phyloP scores from a whole-genome alignment of 2,329 filamentous ascomycete species.

The Trichothecium sympodiale region DNA sequence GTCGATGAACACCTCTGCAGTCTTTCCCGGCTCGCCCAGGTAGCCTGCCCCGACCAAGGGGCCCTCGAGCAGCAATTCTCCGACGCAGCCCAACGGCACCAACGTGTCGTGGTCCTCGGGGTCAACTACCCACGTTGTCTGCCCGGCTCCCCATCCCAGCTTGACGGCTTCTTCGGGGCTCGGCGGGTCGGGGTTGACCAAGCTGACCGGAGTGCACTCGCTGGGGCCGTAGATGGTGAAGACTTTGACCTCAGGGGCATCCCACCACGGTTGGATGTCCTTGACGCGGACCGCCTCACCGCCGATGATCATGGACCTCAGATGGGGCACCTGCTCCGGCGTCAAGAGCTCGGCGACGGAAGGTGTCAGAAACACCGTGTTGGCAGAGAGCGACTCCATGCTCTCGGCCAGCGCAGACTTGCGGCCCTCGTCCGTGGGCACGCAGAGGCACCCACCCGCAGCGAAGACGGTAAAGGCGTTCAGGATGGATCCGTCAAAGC shows the following conservation, averaged over 20 bases:
- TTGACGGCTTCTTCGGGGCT: slow-evolving; percentile 5
- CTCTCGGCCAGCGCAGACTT: slow-evolving; percentile 19
- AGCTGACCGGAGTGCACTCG: slow-evolving; percentile 5
- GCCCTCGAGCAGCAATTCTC: slow-evolving; percentile 17
- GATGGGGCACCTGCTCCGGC: slow-evolving; percentile 67
- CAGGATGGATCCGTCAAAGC: slow-evolving; percentile 17
- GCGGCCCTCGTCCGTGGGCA: slow-evolving; percentile 26
- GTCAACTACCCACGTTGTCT: slow-evolving; percentile 6
- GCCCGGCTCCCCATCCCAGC: not conserved
- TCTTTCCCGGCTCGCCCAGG: slow-evolving; percentile 10
- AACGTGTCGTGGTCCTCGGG: slow-evolving; percentile 7
- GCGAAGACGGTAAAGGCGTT: slow-evolving; percentile 11
- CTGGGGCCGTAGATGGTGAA: slow-evolving; percentile 8
- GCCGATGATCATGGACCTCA: slow-evolving; percentile 80
- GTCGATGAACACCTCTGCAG: slow-evolving; percentile 15
- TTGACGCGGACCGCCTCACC: slow-evolving; percentile 56
- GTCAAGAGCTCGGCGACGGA: slow-evolving; percentile 69
- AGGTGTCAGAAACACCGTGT: slow-evolving; percentile 51
- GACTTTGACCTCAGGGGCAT: not conserved
- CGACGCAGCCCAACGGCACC: slow-evolving; percentile 10
- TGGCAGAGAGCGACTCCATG: slow-evolving; percentile 8
- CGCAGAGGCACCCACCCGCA: slow-evolving; percentile 18
- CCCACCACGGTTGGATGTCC: slow-evolving; percentile 9
- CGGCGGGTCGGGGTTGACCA: slow-evolving; percentile 1
- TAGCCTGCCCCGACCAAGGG: slow-evolving; percentile 14